A percentile compares a stretch with the other conserved stretches of the same genome.
Conservation (phyloP, 129 eudicot genomes). For the Tanacetum coccineum region DNA sequence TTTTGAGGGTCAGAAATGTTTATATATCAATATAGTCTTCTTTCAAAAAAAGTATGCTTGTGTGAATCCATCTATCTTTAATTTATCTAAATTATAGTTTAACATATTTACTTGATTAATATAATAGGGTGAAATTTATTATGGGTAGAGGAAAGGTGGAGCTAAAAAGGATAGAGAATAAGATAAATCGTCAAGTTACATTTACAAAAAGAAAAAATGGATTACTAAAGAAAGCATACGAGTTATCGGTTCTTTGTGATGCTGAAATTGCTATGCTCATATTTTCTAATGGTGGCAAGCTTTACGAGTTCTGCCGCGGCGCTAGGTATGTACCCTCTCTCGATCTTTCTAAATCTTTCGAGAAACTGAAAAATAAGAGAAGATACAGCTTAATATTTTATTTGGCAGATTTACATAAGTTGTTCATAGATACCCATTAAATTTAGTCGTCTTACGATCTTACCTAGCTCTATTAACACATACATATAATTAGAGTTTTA, state of each 20-base stretch:
- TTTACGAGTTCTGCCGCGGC: constrained; percentile 33
- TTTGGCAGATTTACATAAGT: too few species aligned
- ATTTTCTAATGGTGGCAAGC: constrained; percentile 35
- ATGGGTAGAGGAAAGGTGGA: constrained; percentile 39
- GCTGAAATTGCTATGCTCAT: constrained; percentile 56
- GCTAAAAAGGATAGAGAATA: constrained; percentile 33
- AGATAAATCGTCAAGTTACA: constrained; percentile 34
- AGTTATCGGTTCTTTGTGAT: constrained; percentile 72
- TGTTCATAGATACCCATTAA: too few species aligned
- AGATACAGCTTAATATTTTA: too few species aligned
- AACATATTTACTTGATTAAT: constrained; percentile 4
- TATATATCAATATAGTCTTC: too few species aligned
- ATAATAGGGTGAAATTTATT: neutral
- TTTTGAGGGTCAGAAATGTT: too few species aligned
- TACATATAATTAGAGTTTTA: too few species aligned
- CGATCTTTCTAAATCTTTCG: neutral
- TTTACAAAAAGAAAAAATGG: constrained; percentile 35
- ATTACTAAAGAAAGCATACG: constrained; percentile 35
- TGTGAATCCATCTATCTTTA: too few species aligned
- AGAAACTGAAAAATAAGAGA: too few species aligned
- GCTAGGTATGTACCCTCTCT: constrained; percentile 25
- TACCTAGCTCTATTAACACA: too few species aligned
- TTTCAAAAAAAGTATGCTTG: too few species aligned
- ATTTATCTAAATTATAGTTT: neutral
- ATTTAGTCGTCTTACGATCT: too few species aligned